phyloP scores from a whole-genome alignment of 192 early-diverging fungal genomes.

The Lobosporangium transversale region DNA sequence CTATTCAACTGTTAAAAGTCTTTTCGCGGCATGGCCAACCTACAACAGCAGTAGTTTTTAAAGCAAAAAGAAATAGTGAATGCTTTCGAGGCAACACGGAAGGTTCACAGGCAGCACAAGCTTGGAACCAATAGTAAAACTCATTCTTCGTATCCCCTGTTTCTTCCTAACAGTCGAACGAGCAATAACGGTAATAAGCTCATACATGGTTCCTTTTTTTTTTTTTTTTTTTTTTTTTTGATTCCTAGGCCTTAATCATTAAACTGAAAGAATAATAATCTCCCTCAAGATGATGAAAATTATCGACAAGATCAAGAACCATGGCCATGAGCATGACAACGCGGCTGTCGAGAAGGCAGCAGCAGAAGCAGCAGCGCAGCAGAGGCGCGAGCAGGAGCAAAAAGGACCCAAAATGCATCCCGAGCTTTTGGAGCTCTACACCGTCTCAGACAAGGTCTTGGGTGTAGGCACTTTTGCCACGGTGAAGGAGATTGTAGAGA shows the following conservation, averaged over 20 bases:
- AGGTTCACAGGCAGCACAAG: no score
- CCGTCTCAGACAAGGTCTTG: conserved; percentile 51
- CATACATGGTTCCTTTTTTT: background rate
- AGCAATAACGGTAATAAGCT: background rate
- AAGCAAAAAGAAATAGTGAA: no score
- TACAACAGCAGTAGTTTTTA: no score
- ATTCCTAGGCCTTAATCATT: background rate
- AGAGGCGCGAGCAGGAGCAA: conserved; percentile 23
- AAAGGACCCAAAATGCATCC: conserved; percentile 41
- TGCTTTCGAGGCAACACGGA: no score
- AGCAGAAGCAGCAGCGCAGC: conserved; percentile 25
- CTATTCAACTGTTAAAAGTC: no score
- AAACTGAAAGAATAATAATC: background rate
- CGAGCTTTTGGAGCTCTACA: conserved; percentile 52
- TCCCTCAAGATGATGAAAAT: conserved; percentile 29
- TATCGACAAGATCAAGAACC: conserved; percentile 48
- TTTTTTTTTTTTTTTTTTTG: conserved; percentile 9
- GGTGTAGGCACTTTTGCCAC: conserved; percentile 64
- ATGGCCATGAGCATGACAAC: conserved; percentile 25
- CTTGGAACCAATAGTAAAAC: no score
- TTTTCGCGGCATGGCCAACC: no score
- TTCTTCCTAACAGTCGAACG: background rate
- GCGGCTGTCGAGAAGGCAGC: conserved; percentile 14
- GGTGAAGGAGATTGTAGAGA: conserved; percentile 70
- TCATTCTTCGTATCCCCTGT: no score